These are phyloP conservation scores for Schizochytrium sp. DNA, from an alignment of 108 stramenopile species.

Conservation along the genomic window DNA sequence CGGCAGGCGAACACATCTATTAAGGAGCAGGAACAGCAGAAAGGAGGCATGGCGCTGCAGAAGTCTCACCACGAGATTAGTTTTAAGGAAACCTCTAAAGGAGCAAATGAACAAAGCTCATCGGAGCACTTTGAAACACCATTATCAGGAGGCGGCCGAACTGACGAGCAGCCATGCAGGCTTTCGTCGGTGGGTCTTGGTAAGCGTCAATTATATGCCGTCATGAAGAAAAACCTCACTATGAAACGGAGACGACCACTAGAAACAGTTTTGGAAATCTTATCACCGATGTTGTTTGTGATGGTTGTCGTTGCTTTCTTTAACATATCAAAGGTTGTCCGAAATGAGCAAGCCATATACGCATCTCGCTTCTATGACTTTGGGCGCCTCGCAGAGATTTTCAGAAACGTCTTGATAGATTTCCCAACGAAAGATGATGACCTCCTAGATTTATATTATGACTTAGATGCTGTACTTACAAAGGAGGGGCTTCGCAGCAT, in stretches of 20 bases:
- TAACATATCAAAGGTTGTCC: not conserved
- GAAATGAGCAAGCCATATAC: not conserved
- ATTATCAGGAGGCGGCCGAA: not conserved
- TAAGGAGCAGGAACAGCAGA: too few species aligned
- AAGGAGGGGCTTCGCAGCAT: not conserved
- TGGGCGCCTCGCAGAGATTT: not conserved
- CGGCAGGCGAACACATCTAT: too few species aligned
- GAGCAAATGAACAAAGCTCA: too few species aligned
- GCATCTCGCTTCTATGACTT: not conserved
- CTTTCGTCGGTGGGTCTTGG: conserved; percentile 9
- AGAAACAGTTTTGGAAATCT: not conserved
- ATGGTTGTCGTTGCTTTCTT: conserved; percentile 17
- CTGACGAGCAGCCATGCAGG: not conserved
- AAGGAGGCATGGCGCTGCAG: too few species aligned
- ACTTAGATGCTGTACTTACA: not conserved
- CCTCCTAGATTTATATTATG: not conserved
- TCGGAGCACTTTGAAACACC: not conserved
- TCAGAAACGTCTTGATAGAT: not conserved
- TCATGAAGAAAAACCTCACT: conserved; percentile 40
- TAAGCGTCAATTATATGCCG: not conserved
- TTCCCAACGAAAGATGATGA: not conserved
- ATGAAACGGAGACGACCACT: conserved; percentile 30
- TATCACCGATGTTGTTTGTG: conserved; percentile 29
- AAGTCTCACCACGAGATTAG: too few species aligned
- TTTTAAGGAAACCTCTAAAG: too few species aligned